These are phyloP conservation scores for Cystobasidium pallidum DNA, from an alignment of 1,284 basidiomycete species.

Conservation along the genomic window DNA sequence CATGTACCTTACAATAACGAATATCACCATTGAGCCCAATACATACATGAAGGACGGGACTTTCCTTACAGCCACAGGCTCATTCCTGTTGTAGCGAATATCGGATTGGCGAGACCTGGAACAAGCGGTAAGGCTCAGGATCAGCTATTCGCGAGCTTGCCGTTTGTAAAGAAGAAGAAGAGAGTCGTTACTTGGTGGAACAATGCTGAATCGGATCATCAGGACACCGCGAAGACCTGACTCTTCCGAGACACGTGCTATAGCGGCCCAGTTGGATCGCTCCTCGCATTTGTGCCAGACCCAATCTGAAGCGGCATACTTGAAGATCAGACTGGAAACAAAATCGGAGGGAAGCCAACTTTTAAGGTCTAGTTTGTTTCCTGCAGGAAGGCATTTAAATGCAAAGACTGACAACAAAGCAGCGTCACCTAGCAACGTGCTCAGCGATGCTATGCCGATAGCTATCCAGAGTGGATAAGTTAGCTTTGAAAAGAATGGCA, in stretches of 20 bases:
- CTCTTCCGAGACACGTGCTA: slow-evolving; percentile 24
- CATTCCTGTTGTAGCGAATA: slow-evolving; percentile 36
- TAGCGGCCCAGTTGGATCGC: slow-evolving; percentile 23
- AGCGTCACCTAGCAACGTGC: slow-evolving; percentile 18
- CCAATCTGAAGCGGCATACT: slow-evolving; percentile 32
- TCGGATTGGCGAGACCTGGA: slow-evolving; percentile 22
- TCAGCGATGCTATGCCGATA: slow-evolving; percentile 15
- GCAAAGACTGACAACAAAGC: slow-evolving; percentile 6
- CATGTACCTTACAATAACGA: slow-evolving; percentile 15
- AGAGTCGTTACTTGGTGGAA: slow-evolving; percentile 17
- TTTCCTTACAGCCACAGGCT: slow-evolving; percentile 22
- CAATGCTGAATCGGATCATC: slow-evolving; percentile 33
- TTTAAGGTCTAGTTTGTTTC: no score
- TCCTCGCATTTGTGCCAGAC: slow-evolving; percentile 25
- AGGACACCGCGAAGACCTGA: slow-evolving; percentile 26
- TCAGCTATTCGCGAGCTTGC: no score
- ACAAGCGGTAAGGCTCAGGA: not conserved
- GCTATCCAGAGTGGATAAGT: slow-evolving; percentile 21
- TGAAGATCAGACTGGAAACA: slow-evolving; percentile 27
- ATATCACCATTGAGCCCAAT: not conserved
- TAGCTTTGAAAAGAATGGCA: slow-evolving; percentile 17
- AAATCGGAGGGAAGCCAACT: no score
- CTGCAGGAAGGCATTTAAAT: no score
- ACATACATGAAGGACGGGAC: no score
- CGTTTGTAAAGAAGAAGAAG: no score